Conservation (phyloP, 176 grass and related monocot genomes). For the Raddia guianensis region DNA sequence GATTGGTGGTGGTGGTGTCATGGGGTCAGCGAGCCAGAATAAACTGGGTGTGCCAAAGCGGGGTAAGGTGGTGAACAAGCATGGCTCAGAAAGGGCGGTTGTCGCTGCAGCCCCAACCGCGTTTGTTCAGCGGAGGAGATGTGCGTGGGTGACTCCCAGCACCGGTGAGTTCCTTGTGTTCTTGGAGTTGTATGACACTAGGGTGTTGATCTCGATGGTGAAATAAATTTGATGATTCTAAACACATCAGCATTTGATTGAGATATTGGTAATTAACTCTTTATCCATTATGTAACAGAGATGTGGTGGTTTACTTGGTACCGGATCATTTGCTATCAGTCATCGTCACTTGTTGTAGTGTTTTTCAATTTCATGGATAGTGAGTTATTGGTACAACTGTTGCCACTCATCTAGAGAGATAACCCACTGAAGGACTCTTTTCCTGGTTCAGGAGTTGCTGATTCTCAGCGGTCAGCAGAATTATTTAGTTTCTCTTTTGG, state of each 20-base stretch:
- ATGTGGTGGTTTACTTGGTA: not conserved
- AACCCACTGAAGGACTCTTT: not conserved
- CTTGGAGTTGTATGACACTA: not conserved
- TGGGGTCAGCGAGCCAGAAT: constrained; percentile 16
- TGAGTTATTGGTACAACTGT: not conserved
- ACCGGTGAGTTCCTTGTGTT: constrained; percentile 57
- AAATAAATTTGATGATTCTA: not conserved
- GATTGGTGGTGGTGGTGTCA: not conserved
- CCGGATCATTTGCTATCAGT: not conserved
- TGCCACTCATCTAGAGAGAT: not conserved
- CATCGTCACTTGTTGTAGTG: not conserved
- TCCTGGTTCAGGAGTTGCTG: not conserved
- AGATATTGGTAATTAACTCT: not conserved
- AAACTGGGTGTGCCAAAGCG: constrained; percentile 38
- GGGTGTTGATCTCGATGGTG: not conserved
- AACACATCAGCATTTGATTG: not conserved
- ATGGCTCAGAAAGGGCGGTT: constrained; percentile 19
- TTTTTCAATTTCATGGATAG: not conserved
- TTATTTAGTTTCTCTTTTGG: not conserved
- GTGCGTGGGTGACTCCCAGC: constrained; percentile 79
- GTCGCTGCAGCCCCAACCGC: not conserved
- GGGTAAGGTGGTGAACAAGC: constrained; percentile 47
- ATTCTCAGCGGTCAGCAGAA: not conserved
- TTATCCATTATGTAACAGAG: not conserved
- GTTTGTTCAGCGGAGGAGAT: constrained; percentile 40